Conservation (phyloP, 2,329 filamentous ascomycete species). For the Phialophora verrucosa region DNA sequence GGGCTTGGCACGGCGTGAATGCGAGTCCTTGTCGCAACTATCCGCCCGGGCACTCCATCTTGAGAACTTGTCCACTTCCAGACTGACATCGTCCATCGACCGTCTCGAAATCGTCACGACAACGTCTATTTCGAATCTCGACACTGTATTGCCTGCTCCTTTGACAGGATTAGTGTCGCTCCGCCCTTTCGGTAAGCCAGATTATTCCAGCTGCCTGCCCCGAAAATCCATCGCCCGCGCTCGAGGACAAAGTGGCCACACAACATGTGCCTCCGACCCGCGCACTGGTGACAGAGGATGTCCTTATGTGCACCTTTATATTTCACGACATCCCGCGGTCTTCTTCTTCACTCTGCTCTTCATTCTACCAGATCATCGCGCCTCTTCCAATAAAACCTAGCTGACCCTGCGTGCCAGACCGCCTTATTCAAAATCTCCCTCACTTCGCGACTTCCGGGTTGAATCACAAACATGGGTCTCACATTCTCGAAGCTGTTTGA, state of each 20-base stretch:
- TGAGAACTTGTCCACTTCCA: conserved; percentile 29
- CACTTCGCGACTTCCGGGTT: conserved; percentile 36
- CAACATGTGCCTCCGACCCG: conserved; percentile 26
- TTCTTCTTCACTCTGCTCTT: conserved; percentile 7
- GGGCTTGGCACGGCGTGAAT: conserved; percentile 6
- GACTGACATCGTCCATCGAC: conserved; percentile 25
- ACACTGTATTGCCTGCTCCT: conserved; percentile 32
- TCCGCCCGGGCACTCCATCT: conserved; percentile 24
- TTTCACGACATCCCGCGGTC: conserved; percentile 10
- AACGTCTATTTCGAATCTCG: conserved; percentile 23
- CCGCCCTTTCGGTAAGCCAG: conserved; percentile 35
- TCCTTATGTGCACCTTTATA: conserved; percentile 19
- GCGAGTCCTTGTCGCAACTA: conserved; percentile 9
- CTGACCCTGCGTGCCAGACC: conserved; percentile 43
- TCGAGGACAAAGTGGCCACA: conserved; percentile 42
- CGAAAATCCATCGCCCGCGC: conserved; percentile 15
- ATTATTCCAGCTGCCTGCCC: conserved; percentile 36
- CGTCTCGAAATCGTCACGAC: conserved; percentile 27
- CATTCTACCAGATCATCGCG: conserved; percentile 10
- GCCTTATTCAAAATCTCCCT: conserved; percentile 45
- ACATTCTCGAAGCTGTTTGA: conserved; percentile 96
- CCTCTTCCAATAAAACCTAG: conserved; percentile 20
- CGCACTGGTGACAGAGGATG: conserved; percentile 25
- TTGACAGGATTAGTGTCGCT: conserved; percentile 29
- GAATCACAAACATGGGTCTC: conserved; percentile 83